Conservation (phyloP, 164 flowering plant species). For the Taxillus chinensis region DNA sequence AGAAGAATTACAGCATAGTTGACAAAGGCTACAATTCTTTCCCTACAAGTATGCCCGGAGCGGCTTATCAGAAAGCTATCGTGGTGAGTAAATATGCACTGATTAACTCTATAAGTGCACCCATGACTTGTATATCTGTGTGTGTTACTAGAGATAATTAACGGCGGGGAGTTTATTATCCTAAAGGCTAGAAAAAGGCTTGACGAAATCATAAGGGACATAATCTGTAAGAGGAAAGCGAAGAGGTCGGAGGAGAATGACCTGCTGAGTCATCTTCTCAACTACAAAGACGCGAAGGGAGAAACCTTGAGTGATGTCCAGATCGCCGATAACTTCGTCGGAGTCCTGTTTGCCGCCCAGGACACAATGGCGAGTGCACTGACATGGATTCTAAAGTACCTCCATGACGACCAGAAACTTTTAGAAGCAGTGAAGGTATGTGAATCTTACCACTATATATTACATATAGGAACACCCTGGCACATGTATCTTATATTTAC, state of each 20-base stretch:
- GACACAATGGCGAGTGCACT: slow-evolving; percentile 43
- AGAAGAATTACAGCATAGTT: slow-evolving; percentile 46
- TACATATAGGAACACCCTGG: too few relatives aligned
- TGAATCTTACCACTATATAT: too few relatives aligned
- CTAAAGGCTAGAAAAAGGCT: slow-evolving; percentile 35
- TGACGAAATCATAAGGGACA: slow-evolving; percentile 21
- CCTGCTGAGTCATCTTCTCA: slow-evolving; percentile 25
- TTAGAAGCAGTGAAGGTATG: slow-evolving; percentile 35
- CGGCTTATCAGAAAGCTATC: slow-evolving; percentile 39
- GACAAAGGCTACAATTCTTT: slow-evolving; percentile 79
- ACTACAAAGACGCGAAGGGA: slow-evolving; percentile 23
- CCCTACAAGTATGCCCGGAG: slow-evolving; percentile 59
- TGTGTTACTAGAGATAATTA: background rate
- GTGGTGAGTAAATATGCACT: slow-evolving; percentile 16
- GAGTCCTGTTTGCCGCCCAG: slow-evolving; percentile 50
- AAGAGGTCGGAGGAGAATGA: slow-evolving; percentile 24
- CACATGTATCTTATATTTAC: too few relatives aligned
- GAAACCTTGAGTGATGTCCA: slow-evolving; percentile 24
- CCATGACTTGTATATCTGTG: background rate
- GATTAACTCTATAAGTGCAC: too few relatives aligned
- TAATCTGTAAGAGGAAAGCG: slow-evolving; percentile 27
- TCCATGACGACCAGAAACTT: slow-evolving; percentile 30
- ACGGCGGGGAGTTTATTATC: background rate
- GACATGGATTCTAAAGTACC: slow-evolving; percentile 44
- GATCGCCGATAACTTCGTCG: slow-evolving; percentile 42